Evolutionary conservation across 164 flowering plant genomes (phyloP), one percentile per base, ranked within the genome.

Genomic region (Echeveria elegans): DNA sequence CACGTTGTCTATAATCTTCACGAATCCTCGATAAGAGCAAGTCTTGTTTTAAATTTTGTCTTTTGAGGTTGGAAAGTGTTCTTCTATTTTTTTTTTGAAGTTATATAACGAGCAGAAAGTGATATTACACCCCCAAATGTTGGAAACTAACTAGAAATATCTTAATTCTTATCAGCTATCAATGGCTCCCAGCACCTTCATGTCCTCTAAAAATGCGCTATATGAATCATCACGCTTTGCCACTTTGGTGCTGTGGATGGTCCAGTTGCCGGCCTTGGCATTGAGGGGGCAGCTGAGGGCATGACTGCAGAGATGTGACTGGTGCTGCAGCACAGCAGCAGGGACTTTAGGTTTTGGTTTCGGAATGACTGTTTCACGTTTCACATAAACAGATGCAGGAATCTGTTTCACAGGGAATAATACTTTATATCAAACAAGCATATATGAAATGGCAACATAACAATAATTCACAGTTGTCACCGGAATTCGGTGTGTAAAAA

Each of bases 101-200:
- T 36, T 36, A 10, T 10, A 36, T 5, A 10, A 36, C 38, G 9
- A 36, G 38, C 38, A 36, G 38, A 36, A 10, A 10, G n/a, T n/a
- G n/a, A n/a, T n/a, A n/a, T n/a, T n/a, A n/a, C n/a, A n/a, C n/a
- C n/a, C n/a, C n/a, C 30, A 56, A 28, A 26, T 26, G 31, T 26
- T 56, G 28, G 26, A 53, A 10, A 53, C 3, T 0, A 26, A 26
- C 18, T 53, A 53, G 4, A 24, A 28, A 28, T 8, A 52, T 2
- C 26, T 21, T 10, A 28, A 28, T 10, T 8, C 28, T 23, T 9
- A 53, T 81, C 75, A 87, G 74, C 89, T 36, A 34, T 94, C 98
- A 23, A 94, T 92, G 4, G 99, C 99, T 66, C 97, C 99, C n/a
- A 94, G 92, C 5, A 90, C 96, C 68, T 94, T 91, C 99, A 94